Base-by-base conservation (phyloP, 805 yeast genomes). In the Candida maris region DNA sequence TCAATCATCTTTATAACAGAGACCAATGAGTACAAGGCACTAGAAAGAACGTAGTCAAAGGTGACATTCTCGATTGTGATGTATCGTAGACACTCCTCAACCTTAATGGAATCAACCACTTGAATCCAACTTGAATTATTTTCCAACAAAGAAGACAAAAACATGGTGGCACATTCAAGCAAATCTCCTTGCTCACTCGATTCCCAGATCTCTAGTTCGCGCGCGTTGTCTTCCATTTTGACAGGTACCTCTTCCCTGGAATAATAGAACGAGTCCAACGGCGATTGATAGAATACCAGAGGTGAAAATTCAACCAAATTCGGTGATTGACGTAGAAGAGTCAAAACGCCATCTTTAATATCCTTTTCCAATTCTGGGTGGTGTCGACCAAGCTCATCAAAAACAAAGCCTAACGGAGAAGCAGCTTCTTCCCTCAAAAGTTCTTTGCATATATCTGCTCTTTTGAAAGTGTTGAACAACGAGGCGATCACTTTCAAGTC, bases 371-470 rank as follows among this genome's bases (percentile, higher is more conserved):
- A 65, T 2, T 72, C 77, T 1, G 95, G 85, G 51, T 85, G 86
- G 53, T 89, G 96, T 51, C 96, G 73, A 2, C 85, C 79, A 32
- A 88, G 61, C 47, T 85, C 94, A 53, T 88, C 96, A 48, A 88
- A 69, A 0, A 81, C 70, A 19, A 73, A 65, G 2, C 94, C 95
- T 13, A 85, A 54, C 20, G 69, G 68, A 10, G 71, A 65, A 2
- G 78, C 68, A 48, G 68, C 68, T 34, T 77, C 85, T 22, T 72
- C 68, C 36, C 63, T 62, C 3, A 77, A 68, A 37, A 85, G 53
- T 15, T 71, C 76, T 44, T 72, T 73, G 4, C 86, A 78, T 42
- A 67, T 64, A 4, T 67, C 65, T 1, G 67, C 57, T 30, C 71
- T 61, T 30, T 64, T 63, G 46, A 86, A 77, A 1, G 76, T 61